phyloP scores from a whole-genome alignment of 345 rosid species.

The Rhizophora apiculata region DNA sequence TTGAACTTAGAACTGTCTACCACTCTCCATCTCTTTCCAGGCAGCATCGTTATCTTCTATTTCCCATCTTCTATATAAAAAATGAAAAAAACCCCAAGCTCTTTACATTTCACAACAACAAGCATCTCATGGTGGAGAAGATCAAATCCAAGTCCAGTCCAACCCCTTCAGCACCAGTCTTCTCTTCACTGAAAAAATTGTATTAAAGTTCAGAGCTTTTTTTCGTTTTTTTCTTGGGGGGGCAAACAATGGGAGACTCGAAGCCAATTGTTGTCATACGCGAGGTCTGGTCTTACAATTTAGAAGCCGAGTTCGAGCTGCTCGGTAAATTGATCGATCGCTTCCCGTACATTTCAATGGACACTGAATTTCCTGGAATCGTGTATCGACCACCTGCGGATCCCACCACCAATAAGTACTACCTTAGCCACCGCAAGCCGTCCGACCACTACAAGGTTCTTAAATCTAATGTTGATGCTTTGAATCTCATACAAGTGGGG shows the following conservation, averaged over 20 bases:
- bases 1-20: not conserved
- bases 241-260: not conserved
- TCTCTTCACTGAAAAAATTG: not conserved
- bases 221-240: not conserved
- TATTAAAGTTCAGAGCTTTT: not conserved
- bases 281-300: constrained; percentile 31
- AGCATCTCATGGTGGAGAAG: not conserved
- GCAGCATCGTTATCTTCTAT: not conserved
- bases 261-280: constrained; percentile 18
- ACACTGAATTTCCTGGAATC: constrained; percentile 36
- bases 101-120: too few species aligned
- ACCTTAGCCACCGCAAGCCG: constrained; percentile 3
- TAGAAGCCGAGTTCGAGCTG: constrained; percentile 28
- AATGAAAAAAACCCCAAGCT: not conserved
- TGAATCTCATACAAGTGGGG: constrained; percentile 35
- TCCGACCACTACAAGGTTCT: constrained; percentile 20
- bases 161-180: not conserved
- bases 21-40: not conserved
- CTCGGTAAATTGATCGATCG: constrained; percentile 21
- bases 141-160: not conserved
- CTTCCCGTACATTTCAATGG: constrained; percentile 36
- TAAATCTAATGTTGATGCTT: constrained; percentile 28
- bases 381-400: constrained; percentile 20
- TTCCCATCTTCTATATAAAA: not conserved
- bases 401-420: not conserved